Percentiles rank a stretch among this genome's conserved stretches.
These are phyloP conservation scores for Zhuliangozyma parablackwelliae DNA, from an alignment of 1,139 yeast species.

Conservation along the genomic window DNA sequence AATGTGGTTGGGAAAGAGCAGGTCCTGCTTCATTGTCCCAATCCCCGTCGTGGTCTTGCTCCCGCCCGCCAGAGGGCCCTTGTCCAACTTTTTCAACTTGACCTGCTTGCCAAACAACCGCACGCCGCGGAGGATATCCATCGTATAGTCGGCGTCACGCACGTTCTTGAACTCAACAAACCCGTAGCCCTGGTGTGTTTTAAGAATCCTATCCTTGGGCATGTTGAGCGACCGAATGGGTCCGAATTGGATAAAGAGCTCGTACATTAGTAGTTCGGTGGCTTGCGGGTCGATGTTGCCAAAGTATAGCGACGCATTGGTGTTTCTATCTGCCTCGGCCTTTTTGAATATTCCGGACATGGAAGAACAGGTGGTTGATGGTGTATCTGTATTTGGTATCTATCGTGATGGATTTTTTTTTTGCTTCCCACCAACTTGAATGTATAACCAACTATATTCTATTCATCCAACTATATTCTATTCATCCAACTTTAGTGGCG, in stretches of 20 bases:
- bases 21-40: conserved; percentile 3
- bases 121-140: conserved; percentile 57
- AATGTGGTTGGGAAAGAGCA: conserved; percentile 12
- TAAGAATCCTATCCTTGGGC: conserved; percentile 74
- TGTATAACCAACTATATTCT: too few species aligned
- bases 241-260: conserved; percentile 80
- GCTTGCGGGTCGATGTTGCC: conserved; percentile 81
- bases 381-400: too few species aligned
- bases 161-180: conserved; percentile 67
- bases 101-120: conserved; percentile 62
- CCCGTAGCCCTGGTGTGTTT: conserved; percentile 81
- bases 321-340: conserved; percentile 48
- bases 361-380: too few species aligned
- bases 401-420: too few species aligned
- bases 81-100: conserved; percentile 52
- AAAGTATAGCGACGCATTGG: conserved; percentile 68
- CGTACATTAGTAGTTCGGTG: conserved; percentile 66
- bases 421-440: too few species aligned
- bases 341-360: conserved; percentile 32
- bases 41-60: conserved; percentile 4
- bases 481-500: too few species aligned
- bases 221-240: conserved; percentile 68
- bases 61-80: conserved; percentile 2
- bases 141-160: conserved; percentile 69
- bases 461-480: too few species aligned